Base-by-base conservation (phyloP, 2,329 filamentous ascomycete genomes). In the Ophiostoma sp. region DNA sequence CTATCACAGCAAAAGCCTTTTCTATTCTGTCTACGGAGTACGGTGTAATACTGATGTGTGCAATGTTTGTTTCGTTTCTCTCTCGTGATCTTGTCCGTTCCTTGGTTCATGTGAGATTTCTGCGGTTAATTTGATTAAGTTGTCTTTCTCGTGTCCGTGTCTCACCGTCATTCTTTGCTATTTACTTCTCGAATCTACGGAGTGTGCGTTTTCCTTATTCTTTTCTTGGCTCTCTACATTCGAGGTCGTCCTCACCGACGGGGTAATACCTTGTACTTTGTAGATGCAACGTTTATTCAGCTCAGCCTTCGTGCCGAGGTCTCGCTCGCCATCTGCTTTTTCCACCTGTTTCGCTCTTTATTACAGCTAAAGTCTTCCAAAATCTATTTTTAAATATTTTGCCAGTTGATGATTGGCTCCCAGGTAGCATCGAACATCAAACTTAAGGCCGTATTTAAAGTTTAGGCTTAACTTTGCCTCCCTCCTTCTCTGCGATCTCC, bases 401-500 rank as follows among this genome's bases (percentile, higher is more conserved):
- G 1, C 4, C 52, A 27, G 4, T 57, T 27, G 8, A 31, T 27
- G n/a, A 57, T 31, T 57, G 52, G 52, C 52, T 11, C 52, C 52
- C n/a, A 11, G 10, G 6, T 7, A 48, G 44, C 15, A 17, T n/a
- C 17, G 20, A 15, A 3, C 44, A 17, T 48, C 39, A 31, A 15
- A 7, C 44, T 48, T 48, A 20, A n/a, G 17, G 44, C 44, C 20
- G 44, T 48, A 48, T 11, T 60, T 62, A 62, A 62, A 27, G 57
- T 62, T 62, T 35, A 62, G 57, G 23, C 57, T 62, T 17, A 20
- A 27, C n/a, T 57, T 57, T 27, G 52, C 52, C 52, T 57, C 52
- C 52, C 52, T 27, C 23, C n/a, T 48, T 54, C 52, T 27, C 52
- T 10, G 52, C 41, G 41, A 48, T 13, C 15, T 41, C 39, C 39